Evolutionary conservation across 768 basidiomycete species (phyloP), one percentile per base, ranked within the genome.

Genomic region (Leccinum ochraceum): DNA sequence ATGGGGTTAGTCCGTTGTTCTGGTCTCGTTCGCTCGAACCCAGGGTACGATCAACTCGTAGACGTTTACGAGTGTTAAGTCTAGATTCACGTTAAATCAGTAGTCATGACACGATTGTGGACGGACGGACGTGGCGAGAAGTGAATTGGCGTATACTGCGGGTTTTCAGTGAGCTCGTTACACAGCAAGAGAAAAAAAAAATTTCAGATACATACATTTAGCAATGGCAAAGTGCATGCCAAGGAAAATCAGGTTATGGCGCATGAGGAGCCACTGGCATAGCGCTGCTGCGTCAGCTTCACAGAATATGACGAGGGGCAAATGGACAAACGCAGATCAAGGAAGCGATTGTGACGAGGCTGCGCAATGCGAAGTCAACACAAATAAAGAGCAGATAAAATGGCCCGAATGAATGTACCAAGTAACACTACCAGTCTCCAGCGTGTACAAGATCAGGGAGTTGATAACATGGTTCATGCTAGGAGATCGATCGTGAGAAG

Each of bases 381-480:
- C 0, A 4, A 3, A 53, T 6, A 4, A 57, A 32, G 7, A n/a
- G 22, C 13, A 11, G 2, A 3, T 6, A 0, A 14, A 17, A 1
- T 8, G 2, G 17, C 39, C 36, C 1, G 1, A 24, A 24, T 14
- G 7, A 30, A 58, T 63, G 4, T 58, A 78, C 79, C 77, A 78
- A 26, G 84, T 84, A 20, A 84, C 49, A 3, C 78, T 68, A 44
- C 83, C 84, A 16, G 79, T 83, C 64, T 85, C 84, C 34, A 85
- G 74, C 0, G 82, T 79, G 59, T 85, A 84, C 2, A 82, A 61
- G 54, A 84, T 80, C 62, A 84, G 65, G 0, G 73, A 69, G 59
- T 84, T 83, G 50, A 85, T 74, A 37, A 84, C 65, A 34, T 78
- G 76, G 56, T 81, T 81, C 71, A 85, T 71, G 60, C 82, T 83